Evolutionary conservation across 768 basidiomycete species (phyloP).

Genomic region (Suillus variegatus): DNA sequence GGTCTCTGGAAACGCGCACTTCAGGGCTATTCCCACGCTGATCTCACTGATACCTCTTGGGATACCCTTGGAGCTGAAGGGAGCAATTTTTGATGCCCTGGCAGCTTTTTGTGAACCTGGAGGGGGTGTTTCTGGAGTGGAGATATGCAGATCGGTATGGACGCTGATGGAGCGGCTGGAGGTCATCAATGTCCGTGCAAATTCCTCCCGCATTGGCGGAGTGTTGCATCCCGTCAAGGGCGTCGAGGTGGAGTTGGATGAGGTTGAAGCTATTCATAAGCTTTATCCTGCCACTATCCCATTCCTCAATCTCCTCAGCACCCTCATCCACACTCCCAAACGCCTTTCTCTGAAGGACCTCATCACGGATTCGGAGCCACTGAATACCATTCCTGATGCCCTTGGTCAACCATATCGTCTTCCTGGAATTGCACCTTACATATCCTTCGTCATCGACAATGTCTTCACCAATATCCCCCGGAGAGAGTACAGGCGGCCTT

Average conservation of each 20-base stretch:
- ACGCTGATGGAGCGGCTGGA: constrained; percentile 81
- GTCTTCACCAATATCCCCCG: constrained; percentile 78
- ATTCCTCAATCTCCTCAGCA: constrained; percentile 79
- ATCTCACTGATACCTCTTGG: constrained; percentile 76
- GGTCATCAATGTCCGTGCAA: constrained; percentile 71
- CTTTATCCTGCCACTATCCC: constrained; percentile 89
- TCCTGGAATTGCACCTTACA: constrained; percentile 80
- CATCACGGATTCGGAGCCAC: constrained; percentile 55
- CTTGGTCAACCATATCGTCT: constrained; percentile 80
- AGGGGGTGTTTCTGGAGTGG: constrained; percentile 68
- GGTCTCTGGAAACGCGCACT: constrained; percentile 72
- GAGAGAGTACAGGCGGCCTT: constrained; percentile 72
- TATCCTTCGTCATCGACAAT: constrained; percentile 86
- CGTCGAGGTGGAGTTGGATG: constrained; percentile 84
- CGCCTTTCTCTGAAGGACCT: constrained; percentile 62
- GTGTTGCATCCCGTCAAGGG: constrained; percentile 66
- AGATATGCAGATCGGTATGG: constrained; percentile 85
- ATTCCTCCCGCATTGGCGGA: constrained; percentile 22
- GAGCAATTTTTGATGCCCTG: constrained; percentile 77
- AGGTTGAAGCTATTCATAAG: constrained; percentile 77
- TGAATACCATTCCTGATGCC: constrained; percentile 77
- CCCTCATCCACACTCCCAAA: constrained; percentile 83
- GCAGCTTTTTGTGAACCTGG: constrained; percentile 84
- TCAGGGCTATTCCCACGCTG: constrained; percentile 80
- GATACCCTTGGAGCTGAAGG: constrained; percentile 90